These are phyloP conservation scores for Teunomyces cretensis DNA, from an alignment of 805 yeast genomes.

Conservation along the genomic window DNA sequence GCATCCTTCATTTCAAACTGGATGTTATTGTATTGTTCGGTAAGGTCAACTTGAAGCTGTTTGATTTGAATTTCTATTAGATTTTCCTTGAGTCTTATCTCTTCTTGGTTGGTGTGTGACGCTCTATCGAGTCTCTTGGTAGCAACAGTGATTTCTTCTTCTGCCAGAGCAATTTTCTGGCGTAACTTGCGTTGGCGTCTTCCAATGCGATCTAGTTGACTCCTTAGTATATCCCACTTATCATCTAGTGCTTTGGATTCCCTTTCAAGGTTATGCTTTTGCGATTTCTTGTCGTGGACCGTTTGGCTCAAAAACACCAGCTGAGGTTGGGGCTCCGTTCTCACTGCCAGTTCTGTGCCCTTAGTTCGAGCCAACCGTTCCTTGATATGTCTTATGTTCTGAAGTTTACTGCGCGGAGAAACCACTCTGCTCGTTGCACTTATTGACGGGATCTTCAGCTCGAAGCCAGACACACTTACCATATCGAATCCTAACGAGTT, in stretches of 20 bases:
- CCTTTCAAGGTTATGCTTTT: constrained; percentile 6
- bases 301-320: constrained; percentile 1
- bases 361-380: constrained; percentile 1
- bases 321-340: not conserved
- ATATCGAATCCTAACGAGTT: constrained; percentile 2
- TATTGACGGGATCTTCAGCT: constrained; percentile 1
- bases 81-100: constrained; percentile 30
- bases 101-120: constrained; percentile 8
- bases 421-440: not conserved
- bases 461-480: constrained; percentile 4
- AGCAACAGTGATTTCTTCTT: constrained; percentile 11
- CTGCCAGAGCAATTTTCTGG: not conserved
- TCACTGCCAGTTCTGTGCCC: constrained; percentile 1
- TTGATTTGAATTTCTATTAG: constrained; percentile 26
- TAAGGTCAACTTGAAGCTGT: constrained; percentile 26
- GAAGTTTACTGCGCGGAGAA: not conserved
- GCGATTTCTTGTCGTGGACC: constrained; percentile 1
- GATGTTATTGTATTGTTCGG: constrained; percentile 28
- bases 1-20: constrained; percentile 35
- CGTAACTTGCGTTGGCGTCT: constrained; percentile 1
- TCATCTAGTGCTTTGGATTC: constrained; percentile 8
- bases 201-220: constrained; percentile 1
- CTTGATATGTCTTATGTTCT: not conserved
- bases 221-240: constrained; percentile 10
- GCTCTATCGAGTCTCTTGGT: constrained; percentile 1